phyloP scores from a whole-genome alignment of 225 moss, liverwort and hornwort genomes.

The Physcomitrellopsis africana region DNA sequence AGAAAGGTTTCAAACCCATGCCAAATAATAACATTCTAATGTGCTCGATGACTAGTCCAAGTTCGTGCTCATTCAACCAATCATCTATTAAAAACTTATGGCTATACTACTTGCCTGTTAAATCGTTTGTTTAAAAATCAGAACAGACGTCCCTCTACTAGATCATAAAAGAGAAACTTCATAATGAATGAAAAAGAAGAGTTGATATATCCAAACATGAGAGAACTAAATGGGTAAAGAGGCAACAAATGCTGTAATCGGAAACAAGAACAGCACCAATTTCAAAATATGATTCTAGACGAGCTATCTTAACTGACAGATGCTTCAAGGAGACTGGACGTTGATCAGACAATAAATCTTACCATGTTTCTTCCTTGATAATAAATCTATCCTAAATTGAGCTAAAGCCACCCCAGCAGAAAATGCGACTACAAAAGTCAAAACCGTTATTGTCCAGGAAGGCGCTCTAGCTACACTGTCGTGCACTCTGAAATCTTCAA shows the following conservation, averaged over 20 bases:
- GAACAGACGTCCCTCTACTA: no score
- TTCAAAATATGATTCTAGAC: not conserved
- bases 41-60: slow-evolving; percentile 13
- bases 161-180: not conserved
- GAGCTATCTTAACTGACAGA: not conserved
- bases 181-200: not conserved
- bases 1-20: slow-evolving; percentile 10
- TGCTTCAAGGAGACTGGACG: not conserved
- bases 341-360: not conserved
- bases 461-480: slow-evolving; percentile 37
- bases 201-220: not conserved
- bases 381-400: slow-evolving; percentile 43
- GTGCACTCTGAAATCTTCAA: slow-evolving; percentile 34
- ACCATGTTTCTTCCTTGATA: slow-evolving; percentile 41
- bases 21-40: slow-evolving; percentile 1
- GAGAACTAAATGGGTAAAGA: not conserved
- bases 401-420: slow-evolving; percentile 57
- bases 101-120: not conserved
- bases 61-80: slow-evolving; percentile 5
- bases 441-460: slow-evolving; percentile 46
- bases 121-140: not conserved
- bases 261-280: not conserved
- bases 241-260: not conserved
- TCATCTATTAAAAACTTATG: not conserved
- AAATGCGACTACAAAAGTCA: slow-evolving; percentile 52